These are phyloP conservation scores for Passalora sequoiae DNA, from an alignment of 2,329 filamentous ascomycete genomes.

Conservation along the genomic window DNA sequence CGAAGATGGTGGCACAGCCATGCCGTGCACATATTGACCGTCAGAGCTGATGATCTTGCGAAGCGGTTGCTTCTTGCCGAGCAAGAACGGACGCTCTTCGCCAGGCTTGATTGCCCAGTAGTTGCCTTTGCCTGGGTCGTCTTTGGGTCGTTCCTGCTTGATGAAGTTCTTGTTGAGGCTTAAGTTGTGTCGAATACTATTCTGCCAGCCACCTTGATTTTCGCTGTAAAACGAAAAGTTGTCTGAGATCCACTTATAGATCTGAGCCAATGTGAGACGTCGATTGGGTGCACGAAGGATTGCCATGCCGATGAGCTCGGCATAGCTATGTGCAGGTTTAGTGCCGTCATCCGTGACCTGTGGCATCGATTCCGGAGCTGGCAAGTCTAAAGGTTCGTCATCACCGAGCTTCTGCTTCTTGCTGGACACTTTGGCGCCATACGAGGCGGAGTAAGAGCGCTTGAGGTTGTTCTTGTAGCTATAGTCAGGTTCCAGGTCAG, in stretches of 20 bases:
- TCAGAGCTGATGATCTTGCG: constrained; percentile 55
- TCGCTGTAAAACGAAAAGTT: constrained; percentile 83
- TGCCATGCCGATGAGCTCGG: constrained; percentile 92
- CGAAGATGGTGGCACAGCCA: constrained; percentile 23
- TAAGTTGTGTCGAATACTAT: constrained; percentile 96
- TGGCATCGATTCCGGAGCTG: constrained; percentile 74
- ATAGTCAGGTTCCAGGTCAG: constrained; percentile 42
- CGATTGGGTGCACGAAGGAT: constrained; percentile 81
- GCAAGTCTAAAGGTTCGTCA: constrained; percentile 49
- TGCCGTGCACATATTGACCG: constrained; percentile 33
- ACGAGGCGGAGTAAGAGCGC: constrained; percentile 62
- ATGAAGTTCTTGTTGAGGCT: constrained; percentile 95
- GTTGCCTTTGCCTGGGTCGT: constrained; percentile 94
- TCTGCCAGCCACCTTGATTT: constrained; percentile 90
- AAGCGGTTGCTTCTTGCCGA: constrained; percentile 63
- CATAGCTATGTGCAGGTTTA: constrained; percentile 91
- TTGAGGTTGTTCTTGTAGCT: constrained; percentile 45
- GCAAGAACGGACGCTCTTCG: constrained; percentile 82
- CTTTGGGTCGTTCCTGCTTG: constrained; percentile 92
- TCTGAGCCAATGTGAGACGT: constrained; percentile 83
- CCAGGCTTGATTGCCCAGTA: constrained; percentile 95
- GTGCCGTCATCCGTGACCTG: constrained; percentile 74
- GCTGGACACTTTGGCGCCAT: constrained; percentile 53
- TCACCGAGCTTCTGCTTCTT: constrained; percentile 65
- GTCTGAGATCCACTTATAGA: constrained; percentile 99